Evolutionary conservation across 306 rosid genomes (phyloP).

Genomic region (Quercus glauca): DNA sequence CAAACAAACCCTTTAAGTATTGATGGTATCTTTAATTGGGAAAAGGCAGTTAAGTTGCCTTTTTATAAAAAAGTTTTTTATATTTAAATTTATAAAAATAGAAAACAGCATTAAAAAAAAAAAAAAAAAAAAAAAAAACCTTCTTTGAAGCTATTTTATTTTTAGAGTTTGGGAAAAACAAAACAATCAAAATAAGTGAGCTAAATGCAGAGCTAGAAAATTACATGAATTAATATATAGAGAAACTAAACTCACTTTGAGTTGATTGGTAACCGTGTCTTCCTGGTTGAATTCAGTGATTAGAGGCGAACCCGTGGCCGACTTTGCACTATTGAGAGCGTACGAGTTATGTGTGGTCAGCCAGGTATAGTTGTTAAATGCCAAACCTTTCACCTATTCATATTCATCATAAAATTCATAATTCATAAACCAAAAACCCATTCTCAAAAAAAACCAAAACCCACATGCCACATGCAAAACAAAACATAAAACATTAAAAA

Average conservation of each 20-base stretch:
- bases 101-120: too few species aligned
- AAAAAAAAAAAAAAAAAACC: too few species aligned
- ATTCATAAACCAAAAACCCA: neutral
- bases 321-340: constrained; percentile 60
- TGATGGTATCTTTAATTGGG: too few species aligned
- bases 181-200: neutral
- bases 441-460: too few species aligned
- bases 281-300: constrained; percentile 78
- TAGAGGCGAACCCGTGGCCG: constrained; percentile 57
- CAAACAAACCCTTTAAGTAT: too few species aligned
- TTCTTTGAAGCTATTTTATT: too few species aligned
- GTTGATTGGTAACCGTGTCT: constrained; percentile 67
- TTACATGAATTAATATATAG: neutral
- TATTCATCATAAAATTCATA: too few species aligned
- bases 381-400: constrained; percentile 60
- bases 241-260: constrained; percentile 51
- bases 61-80: too few species aligned
- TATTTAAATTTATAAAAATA: too few species aligned
- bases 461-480: neutral
- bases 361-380: constrained; percentile 89
- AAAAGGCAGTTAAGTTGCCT: too few species aligned
- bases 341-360: constrained; percentile 90
- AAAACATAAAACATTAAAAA: neutral
- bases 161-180: neutral
- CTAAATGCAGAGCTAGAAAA: neutral